These are phyloP conservation scores for Mollisia scopiformis DNA, from an alignment of 2,329 filamentous ascomycete genomes.

Conservation along the genomic window DNA sequence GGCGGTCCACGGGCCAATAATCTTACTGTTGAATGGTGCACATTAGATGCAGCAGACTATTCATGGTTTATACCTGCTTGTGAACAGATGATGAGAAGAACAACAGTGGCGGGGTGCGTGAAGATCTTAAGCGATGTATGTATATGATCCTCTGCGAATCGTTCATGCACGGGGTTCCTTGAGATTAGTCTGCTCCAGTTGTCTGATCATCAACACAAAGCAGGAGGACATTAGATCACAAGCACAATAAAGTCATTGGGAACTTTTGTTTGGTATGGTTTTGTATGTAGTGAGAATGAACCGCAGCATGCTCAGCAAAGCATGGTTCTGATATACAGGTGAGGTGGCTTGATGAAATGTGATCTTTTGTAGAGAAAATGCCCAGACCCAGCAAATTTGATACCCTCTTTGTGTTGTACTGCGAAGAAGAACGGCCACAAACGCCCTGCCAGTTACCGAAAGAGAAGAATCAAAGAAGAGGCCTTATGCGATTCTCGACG, in stretches of 20 bases:
- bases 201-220: neutral
- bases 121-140: neutral
- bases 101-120: neutral
- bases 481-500: slow-evolving; percentile 27
- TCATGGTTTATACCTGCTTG: neutral
- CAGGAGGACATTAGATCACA: neutral
- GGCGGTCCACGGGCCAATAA: neutral
- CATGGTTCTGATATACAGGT: slow-evolving; percentile 8
- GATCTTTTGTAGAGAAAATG: slow-evolving; percentile 14
- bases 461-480: slow-evolving; percentile 23
- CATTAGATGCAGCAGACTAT: neutral
- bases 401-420: slow-evolving; percentile 13
- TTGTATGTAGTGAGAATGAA: neutral
- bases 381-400: slow-evolving; percentile 26
- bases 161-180: neutral
- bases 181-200: neutral
- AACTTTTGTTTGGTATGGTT: neutral
- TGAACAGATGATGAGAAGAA: neutral
- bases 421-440: slow-evolving; percentile 17
- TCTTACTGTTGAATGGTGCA: neutral
- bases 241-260: neutral
- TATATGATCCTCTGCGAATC: neutral
- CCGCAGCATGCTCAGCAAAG: neutral
- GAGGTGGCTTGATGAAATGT: neutral
- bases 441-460: slow-evolving; percentile 27